phyloP scores from a whole-genome alignment of 345 rosid species.

The Dimocarpus longan region DNA sequence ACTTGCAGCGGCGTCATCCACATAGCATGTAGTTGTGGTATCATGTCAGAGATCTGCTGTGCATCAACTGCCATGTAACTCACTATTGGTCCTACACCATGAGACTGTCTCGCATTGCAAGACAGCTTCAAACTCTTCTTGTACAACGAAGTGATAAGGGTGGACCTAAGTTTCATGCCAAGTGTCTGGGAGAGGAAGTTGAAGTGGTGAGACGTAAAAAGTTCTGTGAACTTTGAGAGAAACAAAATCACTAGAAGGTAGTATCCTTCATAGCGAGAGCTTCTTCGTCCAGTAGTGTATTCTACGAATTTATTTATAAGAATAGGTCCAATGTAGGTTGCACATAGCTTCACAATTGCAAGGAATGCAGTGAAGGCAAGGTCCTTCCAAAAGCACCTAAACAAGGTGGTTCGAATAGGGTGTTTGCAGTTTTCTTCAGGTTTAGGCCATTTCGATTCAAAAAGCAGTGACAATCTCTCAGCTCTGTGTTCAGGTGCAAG shows the following conservation, averaged over 20 bases:
- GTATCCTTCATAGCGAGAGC: constrained; percentile 74
- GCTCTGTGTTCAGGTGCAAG: constrained; percentile 82
- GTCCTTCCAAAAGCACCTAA: constrained; percentile 80
- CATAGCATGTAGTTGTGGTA: constrained; percentile 82
- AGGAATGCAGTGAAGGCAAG: constrained; percentile 71
- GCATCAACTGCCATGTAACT: constrained; percentile 99
- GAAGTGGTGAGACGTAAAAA: constrained; percentile 73
- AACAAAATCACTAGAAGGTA: constrained; percentile 78
- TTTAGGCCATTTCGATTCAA: constrained; percentile 73
- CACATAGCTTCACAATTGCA: constrained; percentile 68
- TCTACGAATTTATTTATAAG: constrained; percentile 83
- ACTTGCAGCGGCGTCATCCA: constrained; percentile 93
- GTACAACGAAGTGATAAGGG: constrained; percentile 77
- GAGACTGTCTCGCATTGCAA: constrained; percentile 87
- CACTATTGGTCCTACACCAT: constrained; percentile 95
- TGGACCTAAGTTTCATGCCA: constrained; percentile 84
- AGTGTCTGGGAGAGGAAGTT: constrained; percentile 88
- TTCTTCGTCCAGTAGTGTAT: constrained; percentile 72
- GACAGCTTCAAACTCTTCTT: constrained; percentile 74
- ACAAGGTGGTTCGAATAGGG: constrained; percentile 69
- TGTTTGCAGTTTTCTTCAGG: constrained; percentile 56
- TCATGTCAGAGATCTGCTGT: constrained; percentile 95
- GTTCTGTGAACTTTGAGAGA: constrained; percentile 76
- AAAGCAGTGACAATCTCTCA: constrained; percentile 66
- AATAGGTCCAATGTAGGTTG: constrained; percentile 76